Percentiles rank a stretch among this genome's conserved stretches.
Evolutionary conservation across 768 basidiomycete genomes (phyloP).

Genomic region (Termitomyces sp.): DNA sequence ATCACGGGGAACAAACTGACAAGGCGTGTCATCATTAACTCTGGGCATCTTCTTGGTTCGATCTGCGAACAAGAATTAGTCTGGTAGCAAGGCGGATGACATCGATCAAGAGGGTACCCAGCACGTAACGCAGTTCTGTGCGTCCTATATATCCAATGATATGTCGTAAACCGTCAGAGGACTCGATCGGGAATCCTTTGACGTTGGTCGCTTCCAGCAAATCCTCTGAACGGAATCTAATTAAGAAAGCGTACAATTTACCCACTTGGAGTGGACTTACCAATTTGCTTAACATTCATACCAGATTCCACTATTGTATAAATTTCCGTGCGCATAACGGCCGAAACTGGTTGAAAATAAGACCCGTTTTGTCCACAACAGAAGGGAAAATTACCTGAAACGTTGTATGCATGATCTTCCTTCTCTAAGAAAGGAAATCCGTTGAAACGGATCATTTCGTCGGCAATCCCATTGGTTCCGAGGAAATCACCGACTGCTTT

Average conservation of each 20-base stretch:
- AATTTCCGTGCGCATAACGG: slow-evolving; percentile 85
- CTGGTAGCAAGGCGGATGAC: too few relatives aligned
- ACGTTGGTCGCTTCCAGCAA: slow-evolving; percentile 68
- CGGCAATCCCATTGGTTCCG: slow-evolving; percentile 91
- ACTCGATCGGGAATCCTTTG: slow-evolving; percentile 90
- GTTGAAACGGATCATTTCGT: slow-evolving; percentile 95
- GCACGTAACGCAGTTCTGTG: slow-evolving; percentile 77
- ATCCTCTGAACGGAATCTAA: slow-evolving; percentile 41
- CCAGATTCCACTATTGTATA: slow-evolving; percentile 69
- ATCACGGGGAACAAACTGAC: slow-evolving; percentile 60
- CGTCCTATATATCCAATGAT: slow-evolving; percentile 88
- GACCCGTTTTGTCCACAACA: not conserved
- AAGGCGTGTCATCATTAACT: slow-evolving; percentile 58
- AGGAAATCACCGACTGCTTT: slow-evolving; percentile 96
- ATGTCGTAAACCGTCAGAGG: slow-evolving; percentile 49
- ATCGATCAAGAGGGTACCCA: slow-evolving; percentile 45
- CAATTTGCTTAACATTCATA: slow-evolving; percentile 72
- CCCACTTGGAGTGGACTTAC: slow-evolving; percentile 41
- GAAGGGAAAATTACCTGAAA: slow-evolving; percentile 58
- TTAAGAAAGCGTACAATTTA: not conserved
- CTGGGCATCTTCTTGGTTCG: slow-evolving; percentile 62
- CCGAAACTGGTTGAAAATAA: slow-evolving; percentile 53
- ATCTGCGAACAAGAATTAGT: slow-evolving; percentile 38
- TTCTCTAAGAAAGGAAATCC: slow-evolving; percentile 97
- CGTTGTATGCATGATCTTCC: slow-evolving; percentile 88